Conservation (phyloP, 768 basidiomycete species). For the Fomitopsis pulvina region DNA sequence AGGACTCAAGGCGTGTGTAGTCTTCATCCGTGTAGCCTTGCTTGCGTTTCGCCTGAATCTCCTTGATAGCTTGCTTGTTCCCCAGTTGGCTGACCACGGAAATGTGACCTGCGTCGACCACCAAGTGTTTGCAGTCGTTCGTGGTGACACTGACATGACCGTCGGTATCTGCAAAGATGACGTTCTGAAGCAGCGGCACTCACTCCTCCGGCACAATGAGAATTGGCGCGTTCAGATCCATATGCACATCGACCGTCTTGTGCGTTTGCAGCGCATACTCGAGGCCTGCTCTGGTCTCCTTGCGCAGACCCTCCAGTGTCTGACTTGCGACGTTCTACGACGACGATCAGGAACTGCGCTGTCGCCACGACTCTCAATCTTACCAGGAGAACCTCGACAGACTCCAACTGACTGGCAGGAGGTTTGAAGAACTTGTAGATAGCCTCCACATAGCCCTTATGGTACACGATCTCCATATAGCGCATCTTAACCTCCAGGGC, state of each 20-base stretch:
- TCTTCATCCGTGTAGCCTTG: constrained; percentile 85
- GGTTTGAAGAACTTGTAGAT: constrained; percentile 90
- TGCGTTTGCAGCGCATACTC: constrained; percentile 91
- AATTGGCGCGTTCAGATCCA: constrained; percentile 95
- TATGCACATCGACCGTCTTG: constrained; percentile 93
- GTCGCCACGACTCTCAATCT: constrained; percentile 19
- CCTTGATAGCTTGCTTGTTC: constrained; percentile 70
- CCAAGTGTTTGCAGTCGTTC: constrained; percentile 73
- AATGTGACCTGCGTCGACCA: constrained; percentile 96
- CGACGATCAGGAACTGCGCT: constrained; percentile 1
- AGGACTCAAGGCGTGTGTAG: constrained; percentile 73
- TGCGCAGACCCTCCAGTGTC: constrained; percentile 87
- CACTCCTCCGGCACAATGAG: constrained; percentile 96
- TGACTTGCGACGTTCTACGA: constrained; percentile 81
- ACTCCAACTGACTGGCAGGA: constrained; percentile 90
- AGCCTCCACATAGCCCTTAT: constrained; percentile 88
- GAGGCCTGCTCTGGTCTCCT: constrained; percentile 89
- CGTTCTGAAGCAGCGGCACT: constrained; percentile 2
- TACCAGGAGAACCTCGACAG: constrained; percentile 87
- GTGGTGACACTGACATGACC: constrained; percentile 56
- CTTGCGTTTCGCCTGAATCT: constrained; percentile 76
- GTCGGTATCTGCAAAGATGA: not conserved
- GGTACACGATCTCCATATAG: constrained; percentile 96
- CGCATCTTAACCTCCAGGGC: constrained; percentile 86
- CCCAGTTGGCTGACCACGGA: constrained; percentile 87